A percentile compares a stretch with the other conserved stretches of the same genome.
These are phyloP conservation scores for Naganishia vaughanmartiniae DNA, from an alignment of 768 basidiomycete genomes.

Conservation along the genomic window DNA sequence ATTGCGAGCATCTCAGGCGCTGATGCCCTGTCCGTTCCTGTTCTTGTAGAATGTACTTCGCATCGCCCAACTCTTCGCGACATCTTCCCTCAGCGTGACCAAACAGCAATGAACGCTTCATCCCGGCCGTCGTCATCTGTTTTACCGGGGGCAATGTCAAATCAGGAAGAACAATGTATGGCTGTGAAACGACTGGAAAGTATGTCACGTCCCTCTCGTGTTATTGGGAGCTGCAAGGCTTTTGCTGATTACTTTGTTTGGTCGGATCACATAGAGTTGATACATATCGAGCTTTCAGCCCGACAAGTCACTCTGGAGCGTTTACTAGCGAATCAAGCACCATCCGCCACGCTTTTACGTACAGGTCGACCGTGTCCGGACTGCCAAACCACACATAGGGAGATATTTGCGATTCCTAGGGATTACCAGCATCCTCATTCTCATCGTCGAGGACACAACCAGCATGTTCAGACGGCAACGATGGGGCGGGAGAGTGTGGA, in stretches of 20 bases:
- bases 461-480: background rate
- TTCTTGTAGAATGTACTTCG: slow-evolving; percentile 40
- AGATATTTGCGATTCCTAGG: slow-evolving; percentile 46
- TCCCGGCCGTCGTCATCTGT: slow-evolving; percentile 1
- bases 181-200: slow-evolving; percentile 27
- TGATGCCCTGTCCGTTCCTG: background rate
- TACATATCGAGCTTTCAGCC: slow-evolving; percentile 51
- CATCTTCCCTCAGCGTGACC: slow-evolving; percentile 42
- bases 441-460: background rate
- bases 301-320: slow-evolving; percentile 1
- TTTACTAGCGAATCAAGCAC: background rate
- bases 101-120: background rate
- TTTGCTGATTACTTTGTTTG: slow-evolving; percentile 15
- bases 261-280: slow-evolving; percentile 38
- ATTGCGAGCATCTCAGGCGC: too few species aligned
- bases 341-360: slow-evolving; percentile 19
- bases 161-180: background rate
- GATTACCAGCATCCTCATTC: background rate
- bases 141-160: slow-evolving; percentile 30
- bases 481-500: slow-evolving; percentile 17
- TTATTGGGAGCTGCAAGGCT: slow-evolving; percentile 3
- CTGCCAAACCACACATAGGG: slow-evolving; percentile 44
- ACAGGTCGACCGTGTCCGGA: slow-evolving; percentile 39
- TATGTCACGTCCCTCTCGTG: slow-evolving; percentile 15
- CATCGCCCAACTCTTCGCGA: slow-evolving; percentile 47